Base-by-base conservation (phyloP, 2,329 filamentous ascomycete genomes). In the Venturia effusa region DNA sequence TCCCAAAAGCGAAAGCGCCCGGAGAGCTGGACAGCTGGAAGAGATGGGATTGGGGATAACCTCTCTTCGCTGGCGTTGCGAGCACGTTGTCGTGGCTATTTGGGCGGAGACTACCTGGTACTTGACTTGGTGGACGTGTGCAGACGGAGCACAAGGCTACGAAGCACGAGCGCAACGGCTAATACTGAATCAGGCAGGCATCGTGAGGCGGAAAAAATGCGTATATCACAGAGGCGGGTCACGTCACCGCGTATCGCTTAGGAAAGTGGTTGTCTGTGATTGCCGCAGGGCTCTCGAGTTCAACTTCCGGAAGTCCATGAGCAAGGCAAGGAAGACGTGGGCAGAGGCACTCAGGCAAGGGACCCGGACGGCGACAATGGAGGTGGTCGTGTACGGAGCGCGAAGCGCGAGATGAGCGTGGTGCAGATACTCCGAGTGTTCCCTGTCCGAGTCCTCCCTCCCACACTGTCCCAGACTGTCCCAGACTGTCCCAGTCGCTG, bases 111-210 rank as follows among this genome's bases (percentile, higher is more conserved):
- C 10, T 39, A 39, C 3, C 15, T 39, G 37, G 15, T 8, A 11
- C 37, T 39, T 39, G 37, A 39, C 37, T 15, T 39, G 37, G 30
- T 7, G 3, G 15, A 15, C 10, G 1, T 30, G 48, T 6, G 30
- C 48, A 55, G 32, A n/a, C n/a, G n/a, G n/a, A 5, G 57, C 39
- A 40, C 57, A 60, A 60, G 57, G 57, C 48, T 43, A 62, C 7
- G 61, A 54, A 62, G 61, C 61, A 62, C 61, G 57, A 39, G 61
- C 61, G 61, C 41, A 62, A 62, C 61, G 27, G 32, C 60, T 61
- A 61, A 19, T 24, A 61, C 60, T 5, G 40, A 39, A 48, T 37
- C 41, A 32, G 19, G 40, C 57, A 59, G 57, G 57, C 57, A 59
- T 22, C n/a, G n/a, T 4, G 32, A 39, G 57, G 48, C 48, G 48